Base-by-base conservation (phyloP, 495 filamentous ascomycete species). In the Penicillium atrosanguineum region DNA sequence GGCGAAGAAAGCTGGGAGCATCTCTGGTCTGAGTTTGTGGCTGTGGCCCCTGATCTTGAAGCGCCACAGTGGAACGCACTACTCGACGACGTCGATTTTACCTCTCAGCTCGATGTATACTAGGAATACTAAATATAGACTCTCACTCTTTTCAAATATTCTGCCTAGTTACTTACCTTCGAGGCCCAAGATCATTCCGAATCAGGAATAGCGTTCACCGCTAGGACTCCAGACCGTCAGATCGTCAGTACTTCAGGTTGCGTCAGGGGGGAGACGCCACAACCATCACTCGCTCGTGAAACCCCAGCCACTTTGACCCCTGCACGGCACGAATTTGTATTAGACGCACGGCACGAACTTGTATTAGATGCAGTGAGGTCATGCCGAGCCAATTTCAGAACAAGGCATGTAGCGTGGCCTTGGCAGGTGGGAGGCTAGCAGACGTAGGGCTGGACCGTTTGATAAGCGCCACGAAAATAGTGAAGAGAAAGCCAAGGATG, bases 61-160 rank as follows among this genome's bases (percentile, higher is more conserved):
- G 56, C 46, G 7, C 62, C 56, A 26, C 62, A 67, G 54, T 65
- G 64, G 64, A 68, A 60, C 45, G 52, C 57, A 19, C 46, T 65
- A 41, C 40, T 63, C 25, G 56, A 63, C 11, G 59, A 63, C 49
- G 60, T 56, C 7, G 55, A 63, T 52, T 62, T 53, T 25, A 57
- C 45, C 31, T 25, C 54, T 7, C 46, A 43, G 41, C 46, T 61
- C 39, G 41, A 53, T 40, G 8, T 49, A 9, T 57, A 42, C 8
- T 53, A 48, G 11, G 11, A 34, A 34, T 34, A 14, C 31, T 34
- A 14, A 12, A 34, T 1, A 34, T 12, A 12, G 11, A 31, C 7
- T 12, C 1, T 31, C 7, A 34, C 11, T 2, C 31, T 34, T 8
- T 14, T 8, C 11, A 34, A 4, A 12, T 11, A 1, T 8, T 34